Evolutionary conservation across 768 basidiomycete genomes (phyloP).

Genomic region (Boletus rufocinnamomeus): DNA sequence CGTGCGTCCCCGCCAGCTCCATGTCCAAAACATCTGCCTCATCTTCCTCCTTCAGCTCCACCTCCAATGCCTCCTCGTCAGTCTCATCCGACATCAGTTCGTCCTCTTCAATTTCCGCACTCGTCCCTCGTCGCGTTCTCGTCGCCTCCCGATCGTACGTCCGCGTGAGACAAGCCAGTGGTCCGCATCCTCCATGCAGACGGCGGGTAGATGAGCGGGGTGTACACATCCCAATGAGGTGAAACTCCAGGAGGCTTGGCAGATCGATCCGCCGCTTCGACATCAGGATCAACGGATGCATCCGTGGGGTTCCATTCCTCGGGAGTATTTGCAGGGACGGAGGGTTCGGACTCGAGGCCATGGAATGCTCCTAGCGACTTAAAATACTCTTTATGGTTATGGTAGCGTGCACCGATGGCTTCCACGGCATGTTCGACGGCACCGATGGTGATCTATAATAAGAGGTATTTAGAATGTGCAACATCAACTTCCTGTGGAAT

Average conservation of each 20-base stretch:
- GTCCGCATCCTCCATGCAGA: conserved; percentile 11
- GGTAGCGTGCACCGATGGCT: conserved; percentile 43
- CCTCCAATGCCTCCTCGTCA: conserved; percentile 40
- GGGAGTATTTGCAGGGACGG: not conserved
- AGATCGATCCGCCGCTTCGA: not conserved
- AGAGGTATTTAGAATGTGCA: not conserved
- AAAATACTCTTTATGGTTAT: conserved; percentile 45
- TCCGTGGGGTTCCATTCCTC: conserved; percentile 20
- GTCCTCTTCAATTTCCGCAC: conserved; percentile 22
- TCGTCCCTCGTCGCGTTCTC: conserved; percentile 19
- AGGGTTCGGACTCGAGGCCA: not conserved
- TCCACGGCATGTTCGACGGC: conserved; percentile 53
- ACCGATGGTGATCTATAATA: conserved; percentile 42
- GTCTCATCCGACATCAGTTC: conserved; percentile 35
- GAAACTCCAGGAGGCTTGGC: conserved; percentile 14
- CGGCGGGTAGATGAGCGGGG: conserved; percentile 40
- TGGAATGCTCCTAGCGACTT: conserved; percentile 31
- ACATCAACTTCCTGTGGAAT: not conserved
- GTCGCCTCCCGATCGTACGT: conserved; percentile 29
- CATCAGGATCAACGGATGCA: conserved; percentile 9
- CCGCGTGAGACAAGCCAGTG: conserved; percentile 19
- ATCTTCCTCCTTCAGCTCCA: conserved; percentile 47
- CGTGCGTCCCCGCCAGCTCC: conserved; percentile 35
- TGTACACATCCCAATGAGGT: conserved; percentile 35
- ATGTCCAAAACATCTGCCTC: conserved; percentile 42